Base-by-base conservation (phyloP, 345 rosid genomes). In the Carallia pectinifolia region DNA sequence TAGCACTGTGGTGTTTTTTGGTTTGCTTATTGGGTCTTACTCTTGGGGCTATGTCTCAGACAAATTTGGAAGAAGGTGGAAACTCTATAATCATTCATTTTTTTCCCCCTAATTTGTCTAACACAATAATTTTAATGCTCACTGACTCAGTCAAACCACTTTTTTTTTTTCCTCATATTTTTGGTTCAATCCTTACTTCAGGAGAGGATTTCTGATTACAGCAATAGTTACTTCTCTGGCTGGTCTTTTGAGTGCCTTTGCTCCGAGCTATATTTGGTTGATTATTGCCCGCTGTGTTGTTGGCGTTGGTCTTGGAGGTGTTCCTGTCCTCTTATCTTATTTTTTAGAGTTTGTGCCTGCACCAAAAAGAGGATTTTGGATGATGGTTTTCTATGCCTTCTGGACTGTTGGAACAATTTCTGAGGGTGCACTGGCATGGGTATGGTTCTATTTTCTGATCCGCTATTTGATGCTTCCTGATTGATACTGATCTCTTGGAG, bases 301-400 rank as follows among this genome's bases (percentile, higher is more conserved):
- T 71, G 97, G 97, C 74, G 82, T 89, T 58, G 97, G 96, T 33
- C 68, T 92, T 71, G 97, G 97, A 73, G 97, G 97, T 39, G 97
- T 92, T 37, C 97, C 88, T 74, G 97, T 91, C 54, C 92, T 91
- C 37, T 84, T 73, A 29, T 83, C 97, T 6, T 91, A 96, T 96
- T 89, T 79, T 85, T 79, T 88, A 63, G 97, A 88, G 79, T 91
- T 91, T 74, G 83, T 91, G 62, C 97, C 96, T 61, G 89, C 96
- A 48, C 88, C 97, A 39, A 86, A 73, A 77, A 75, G 96, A 78
- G 97, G 96, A 68, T 75, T 84, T 64, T 92, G 96, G 97, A 92
- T 88, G 96, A 91, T 89, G 69, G 72, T 87, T 75, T 92, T 88
- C 80, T 85, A 85, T 53, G 83, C 84, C 67, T 89, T 89, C 74